Conservation (phyloP, 1,139 yeast genomes). For the Candida sp. region DNA sequence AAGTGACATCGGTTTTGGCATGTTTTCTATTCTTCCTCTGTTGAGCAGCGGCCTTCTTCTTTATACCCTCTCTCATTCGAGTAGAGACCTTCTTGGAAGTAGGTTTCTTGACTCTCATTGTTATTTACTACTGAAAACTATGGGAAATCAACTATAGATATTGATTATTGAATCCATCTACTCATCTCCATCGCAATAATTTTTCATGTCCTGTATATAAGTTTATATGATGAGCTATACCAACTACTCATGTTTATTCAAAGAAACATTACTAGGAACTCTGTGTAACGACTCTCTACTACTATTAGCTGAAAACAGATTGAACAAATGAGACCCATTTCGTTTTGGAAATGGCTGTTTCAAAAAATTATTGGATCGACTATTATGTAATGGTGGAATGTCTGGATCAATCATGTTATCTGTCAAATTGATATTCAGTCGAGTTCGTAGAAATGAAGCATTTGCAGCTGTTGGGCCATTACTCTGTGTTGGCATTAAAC, state of each 20-base stretch:
- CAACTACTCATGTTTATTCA: constrained; percentile 10
- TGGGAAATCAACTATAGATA: no score
- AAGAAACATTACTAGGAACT: constrained; percentile 17
- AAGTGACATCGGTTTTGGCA: constrained; percentile 86
- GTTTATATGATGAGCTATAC: background rate
- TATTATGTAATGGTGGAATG: constrained; percentile 4
- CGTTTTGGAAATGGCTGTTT: constrained; percentile 39
- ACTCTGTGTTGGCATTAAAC: constrained; percentile 16
- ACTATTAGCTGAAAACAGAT: constrained; percentile 18
- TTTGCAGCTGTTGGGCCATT: constrained; percentile 15
- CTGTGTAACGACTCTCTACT: constrained; percentile 29
- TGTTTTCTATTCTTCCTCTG: constrained; percentile 77
- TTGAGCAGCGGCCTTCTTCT: constrained; percentile 93
- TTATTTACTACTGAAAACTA: background rate
- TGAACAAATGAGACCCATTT: constrained; percentile 7
- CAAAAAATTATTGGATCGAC: constrained; percentile 22
- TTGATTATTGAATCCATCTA: no score
- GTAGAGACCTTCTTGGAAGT: constrained; percentile 85
- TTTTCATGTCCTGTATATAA: constrained; percentile 1
- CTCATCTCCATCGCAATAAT: constrained; percentile 3
- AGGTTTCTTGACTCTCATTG: constrained; percentile 59
- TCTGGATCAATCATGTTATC: constrained; percentile 14
- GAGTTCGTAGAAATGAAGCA: constrained; percentile 31
- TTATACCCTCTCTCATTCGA: constrained; percentile 92
- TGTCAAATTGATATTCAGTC: constrained; percentile 35